Conservation (phyloP, 257 asterid species). For the Apocynum venetum region DNA sequence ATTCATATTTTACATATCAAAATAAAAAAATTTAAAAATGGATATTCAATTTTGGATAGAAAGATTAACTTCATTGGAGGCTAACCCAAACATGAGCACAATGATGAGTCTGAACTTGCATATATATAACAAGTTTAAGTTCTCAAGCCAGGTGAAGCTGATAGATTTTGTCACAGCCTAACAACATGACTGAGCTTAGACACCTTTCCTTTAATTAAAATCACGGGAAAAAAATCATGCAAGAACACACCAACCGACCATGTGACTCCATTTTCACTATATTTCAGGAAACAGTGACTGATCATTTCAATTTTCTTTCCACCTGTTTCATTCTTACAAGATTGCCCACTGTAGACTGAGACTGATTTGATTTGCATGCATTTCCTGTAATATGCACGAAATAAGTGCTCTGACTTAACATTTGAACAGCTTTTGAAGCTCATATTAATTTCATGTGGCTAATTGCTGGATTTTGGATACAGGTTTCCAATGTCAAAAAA, state of each 20-base stretch:
- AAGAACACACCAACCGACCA: neutral
- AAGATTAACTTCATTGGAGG: neutral
- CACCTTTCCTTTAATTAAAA: neutral
- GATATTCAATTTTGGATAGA: too few species aligned
- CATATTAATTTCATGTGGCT: neutral
- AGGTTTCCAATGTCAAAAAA: conserved; percentile 20
- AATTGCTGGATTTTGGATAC: conserved; percentile 10
- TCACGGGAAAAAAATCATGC: neutral
- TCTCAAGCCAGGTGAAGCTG: neutral
- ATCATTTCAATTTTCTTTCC: neutral
- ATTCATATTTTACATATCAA: too few species aligned
- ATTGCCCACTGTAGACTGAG: neutral
- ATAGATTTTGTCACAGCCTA: neutral
- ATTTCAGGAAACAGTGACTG: neutral
- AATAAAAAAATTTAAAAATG: too few species aligned
- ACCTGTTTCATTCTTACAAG: neutral
- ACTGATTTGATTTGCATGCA: neutral
- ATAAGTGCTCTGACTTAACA: neutral
- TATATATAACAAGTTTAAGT: neutral
- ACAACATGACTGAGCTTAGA: neutral
- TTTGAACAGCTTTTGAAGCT: neutral
- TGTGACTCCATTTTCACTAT: neutral
- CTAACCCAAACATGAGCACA: neutral
- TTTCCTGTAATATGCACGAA: neutral
- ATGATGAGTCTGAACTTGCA: neutral